Evolutionary conservation across 225 moss, liverwort and hornwort species (phyloP), one percentile per base, ranked within the genome.

Genomic region (Climacium dendroides): DNA sequence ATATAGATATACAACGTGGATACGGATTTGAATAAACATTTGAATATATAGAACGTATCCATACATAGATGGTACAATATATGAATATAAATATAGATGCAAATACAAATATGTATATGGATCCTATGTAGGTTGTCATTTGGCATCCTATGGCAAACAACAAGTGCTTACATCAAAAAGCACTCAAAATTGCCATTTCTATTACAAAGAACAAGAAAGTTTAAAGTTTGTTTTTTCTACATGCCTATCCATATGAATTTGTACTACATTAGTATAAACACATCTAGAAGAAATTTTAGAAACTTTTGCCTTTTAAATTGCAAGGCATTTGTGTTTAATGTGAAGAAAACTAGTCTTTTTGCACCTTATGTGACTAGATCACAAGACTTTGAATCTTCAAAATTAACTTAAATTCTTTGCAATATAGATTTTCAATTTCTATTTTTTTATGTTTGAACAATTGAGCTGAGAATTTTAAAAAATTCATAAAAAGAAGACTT

Each of bases 401-500:
- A 4, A 7, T 74, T 74, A 5, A 2, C 1, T 32, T 7, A 32
- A 32, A 17, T 7, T 12, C 13, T 7, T 7, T 10, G 11, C 11
- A 74, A 4, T 32, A 48, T 2, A 0, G 2, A 7, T 48, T 32
- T 11, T 29, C 2, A 2, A 29, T 47, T 47, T 19, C 0, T 19
- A 12, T 12, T 7, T 7, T 19, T 7, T 19, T 32, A 32, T 19
- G 1, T 74, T 32, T n/a, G n/a, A n/a, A 4, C 48, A 32, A 32
- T 48, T 12, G 7, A 74, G 0, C 48, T 48, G 12, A 30, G 7
- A 5, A 5, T 18, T 0, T 50, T 0, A 1, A 2, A 50, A 34
- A 50, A 20, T 32, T 50, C 0, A 12, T 18, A 6, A 18, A 16
- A 10, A 5, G 0, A 17, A 28, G 25, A 15, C 0, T 9, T 30